Conservation (phyloP, 2,329 filamentous ascomycete species). For the Chaetomiaceae sp. region DNA sequence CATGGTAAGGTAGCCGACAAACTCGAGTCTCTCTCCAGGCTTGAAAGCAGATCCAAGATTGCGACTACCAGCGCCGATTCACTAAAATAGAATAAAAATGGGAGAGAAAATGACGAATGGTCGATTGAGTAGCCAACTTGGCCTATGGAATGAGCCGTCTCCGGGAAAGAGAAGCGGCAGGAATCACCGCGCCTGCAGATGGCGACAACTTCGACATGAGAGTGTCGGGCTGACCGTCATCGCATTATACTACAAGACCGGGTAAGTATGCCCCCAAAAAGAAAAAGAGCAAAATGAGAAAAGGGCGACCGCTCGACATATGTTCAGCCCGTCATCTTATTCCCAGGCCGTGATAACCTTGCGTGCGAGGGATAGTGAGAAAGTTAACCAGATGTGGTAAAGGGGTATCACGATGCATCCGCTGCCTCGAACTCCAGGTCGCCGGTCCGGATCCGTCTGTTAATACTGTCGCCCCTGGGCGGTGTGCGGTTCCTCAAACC, state of each 20-base stretch:
- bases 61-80: slow-evolving; percentile 16
- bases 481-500: neutral
- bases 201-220: slow-evolving; percentile 16
- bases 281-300: neutral
- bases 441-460: neutral
- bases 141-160: slow-evolving; percentile 17
- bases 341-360: neutral
- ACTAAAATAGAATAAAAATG: slow-evolving; percentile 10
- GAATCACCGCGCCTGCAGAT: slow-evolving; percentile 9
- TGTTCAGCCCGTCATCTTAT: neutral
- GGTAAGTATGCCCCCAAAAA: slow-evolving; percentile 11
- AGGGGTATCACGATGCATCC: slow-evolving; percentile 21
- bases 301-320: neutral
- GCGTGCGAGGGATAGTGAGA: neutral
- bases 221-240: slow-evolving; percentile 12
- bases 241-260: slow-evolving; percentile 20
- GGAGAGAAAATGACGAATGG: slow-evolving; percentile 4
- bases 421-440: slow-evolving; percentile 10
- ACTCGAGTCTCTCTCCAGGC: neutral
- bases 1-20: neutral
- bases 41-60: neutral
- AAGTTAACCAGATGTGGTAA: neutral
- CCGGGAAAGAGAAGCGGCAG: neutral
- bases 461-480: neutral
- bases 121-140: slow-evolving; percentile 23